Conservation (phyloP, 495 filamentous ascomycete species). For the Lophiostoma macrostomum region DNA sequence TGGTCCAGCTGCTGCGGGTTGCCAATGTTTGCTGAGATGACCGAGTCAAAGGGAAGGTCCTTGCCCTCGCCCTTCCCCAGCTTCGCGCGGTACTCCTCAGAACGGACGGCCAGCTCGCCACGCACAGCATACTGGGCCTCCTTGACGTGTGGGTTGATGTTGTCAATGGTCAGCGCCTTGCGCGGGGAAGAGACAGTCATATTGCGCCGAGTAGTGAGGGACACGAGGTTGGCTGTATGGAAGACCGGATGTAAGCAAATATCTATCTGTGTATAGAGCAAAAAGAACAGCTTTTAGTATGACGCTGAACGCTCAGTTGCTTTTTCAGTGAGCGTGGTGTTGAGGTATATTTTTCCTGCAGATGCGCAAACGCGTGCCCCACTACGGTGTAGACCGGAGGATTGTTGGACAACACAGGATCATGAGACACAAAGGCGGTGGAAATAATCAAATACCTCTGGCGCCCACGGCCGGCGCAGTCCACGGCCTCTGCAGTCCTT, state of each 20-base stretch:
- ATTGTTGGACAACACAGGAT: neutral
- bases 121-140: slow-evolving; percentile 94
- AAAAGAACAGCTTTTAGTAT: slow-evolving; percentile 10
- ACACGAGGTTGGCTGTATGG: neutral
- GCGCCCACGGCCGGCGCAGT: slow-evolving; percentile 10
- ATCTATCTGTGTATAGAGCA: too few species aligned
- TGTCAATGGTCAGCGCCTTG: slow-evolving; percentile 70
- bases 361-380: slow-evolving; percentile 26
- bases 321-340: slow-evolving; percentile 23
- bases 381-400: slow-evolving; percentile 16
- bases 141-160: slow-evolving; percentile 85
- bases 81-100: slow-evolving; percentile 78
- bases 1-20: slow-evolving; percentile 99
- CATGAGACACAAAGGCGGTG: neutral
- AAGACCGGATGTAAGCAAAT: slow-evolving; percentile 6
- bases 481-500: neutral
- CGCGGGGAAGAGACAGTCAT: slow-evolving; percentile 56
- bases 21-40: slow-evolving; percentile 97
- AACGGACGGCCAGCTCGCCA: slow-evolving; percentile 86
- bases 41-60: slow-evolving; percentile 76
- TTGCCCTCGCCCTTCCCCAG: slow-evolving; percentile 57
- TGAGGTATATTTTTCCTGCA: slow-evolving; percentile 27
- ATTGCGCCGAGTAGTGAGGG: slow-evolving; percentile 38
- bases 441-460: slow-evolving; percentile 26
- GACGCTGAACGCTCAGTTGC: slow-evolving; percentile 14